These are phyloP conservation scores for Trichophaea hybrida DNA, from an alignment of 2,329 filamentous ascomycete genomes.

Conservation along the genomic window DNA sequence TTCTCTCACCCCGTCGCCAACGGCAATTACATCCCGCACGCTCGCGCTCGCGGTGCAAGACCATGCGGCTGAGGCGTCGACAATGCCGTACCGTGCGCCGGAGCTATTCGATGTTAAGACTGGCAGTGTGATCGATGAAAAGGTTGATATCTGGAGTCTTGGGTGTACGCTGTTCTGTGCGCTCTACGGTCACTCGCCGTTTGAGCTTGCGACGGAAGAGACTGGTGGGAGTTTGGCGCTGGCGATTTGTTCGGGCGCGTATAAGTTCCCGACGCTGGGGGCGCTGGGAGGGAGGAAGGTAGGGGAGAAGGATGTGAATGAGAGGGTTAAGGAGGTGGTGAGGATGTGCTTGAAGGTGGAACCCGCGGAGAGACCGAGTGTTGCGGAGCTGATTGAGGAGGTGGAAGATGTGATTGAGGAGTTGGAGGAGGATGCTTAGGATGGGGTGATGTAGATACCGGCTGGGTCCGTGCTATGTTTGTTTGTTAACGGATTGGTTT, in stretches of 20 bases:
- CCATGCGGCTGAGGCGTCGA: slow-evolving; percentile 86
- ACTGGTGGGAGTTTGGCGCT: slow-evolving; percentile 68
- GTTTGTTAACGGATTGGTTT: neutral
- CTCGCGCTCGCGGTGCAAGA: slow-evolving; percentile 87
- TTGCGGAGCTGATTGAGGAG: slow-evolving; percentile 65
- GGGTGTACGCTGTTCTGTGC: slow-evolving; percentile 97
- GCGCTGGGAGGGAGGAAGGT: slow-evolving; percentile 47
- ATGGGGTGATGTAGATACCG: neutral
- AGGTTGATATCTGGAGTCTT: slow-evolving; percentile 94
- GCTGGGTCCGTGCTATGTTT: neutral
- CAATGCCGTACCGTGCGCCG: slow-evolving; percentile 95
- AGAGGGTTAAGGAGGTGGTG: slow-evolving; percentile 74
- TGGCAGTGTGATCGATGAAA: slow-evolving; percentile 79
- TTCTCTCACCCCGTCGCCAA: slow-evolving; percentile 73
- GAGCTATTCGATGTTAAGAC: slow-evolving; percentile 98
- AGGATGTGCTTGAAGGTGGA: slow-evolving; percentile 75
- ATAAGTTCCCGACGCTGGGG: slow-evolving; percentile 87
- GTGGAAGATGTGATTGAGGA: slow-evolving; percentile 58
- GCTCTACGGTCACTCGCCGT: slow-evolving; percentile 88
- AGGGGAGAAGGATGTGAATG: slow-evolving; percentile 41
- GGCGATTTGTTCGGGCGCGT: slow-evolving; percentile 56
- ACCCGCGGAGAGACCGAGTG: slow-evolving; percentile 71
- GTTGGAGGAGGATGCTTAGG: slow-evolving; percentile 30
- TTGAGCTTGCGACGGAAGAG: slow-evolving; percentile 90
- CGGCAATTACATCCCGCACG: slow-evolving; percentile 76